phyloP scores from a whole-genome alignment of 2,329 filamentous ascomycete genomes.

The Hymenoscyphus scutula region DNA sequence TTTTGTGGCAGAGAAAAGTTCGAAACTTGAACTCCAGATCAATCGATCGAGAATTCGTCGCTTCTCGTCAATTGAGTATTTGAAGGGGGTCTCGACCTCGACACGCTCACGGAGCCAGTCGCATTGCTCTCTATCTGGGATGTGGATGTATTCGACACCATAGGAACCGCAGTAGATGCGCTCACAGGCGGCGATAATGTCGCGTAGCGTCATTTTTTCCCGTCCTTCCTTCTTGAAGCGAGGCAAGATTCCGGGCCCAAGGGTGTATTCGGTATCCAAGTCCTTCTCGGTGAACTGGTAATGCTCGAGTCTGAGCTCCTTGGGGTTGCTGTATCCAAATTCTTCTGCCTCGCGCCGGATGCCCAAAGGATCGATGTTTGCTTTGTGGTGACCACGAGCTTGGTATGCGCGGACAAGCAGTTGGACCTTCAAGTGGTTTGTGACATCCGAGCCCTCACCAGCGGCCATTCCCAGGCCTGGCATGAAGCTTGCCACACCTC shows the following conservation, averaged over 20 bases:
- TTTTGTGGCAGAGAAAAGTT: conserved; percentile 91
- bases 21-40: conserved; percentile 98
- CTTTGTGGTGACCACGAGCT: conserved; percentile 96
- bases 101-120: conserved; percentile 96
- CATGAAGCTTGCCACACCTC: conserved; percentile 71
- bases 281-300: conserved; percentile 96
- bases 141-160: conserved; percentile 98
- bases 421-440: conserved; percentile 97
- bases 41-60: conserved; percentile 93
- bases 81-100: conserved; percentile 91
- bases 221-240: conserved; percentile 85
- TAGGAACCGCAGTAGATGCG: conserved; percentile 97
- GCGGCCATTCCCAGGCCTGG: conserved; percentile 65
- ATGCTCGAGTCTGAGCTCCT: conserved; percentile 88
- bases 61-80: conserved; percentile 98
- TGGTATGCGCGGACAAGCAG: conserved; percentile 96
- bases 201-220: conserved; percentile 94
- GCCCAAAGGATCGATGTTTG: conserved; percentile 91
- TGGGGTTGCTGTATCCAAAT: conserved; percentile 83
- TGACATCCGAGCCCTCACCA: conserved; percentile 75
- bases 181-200: conserved; percentile 92
- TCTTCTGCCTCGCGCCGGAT: conserved; percentile 83
- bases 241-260: conserved; percentile 92
- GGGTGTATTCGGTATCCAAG: conserved; percentile 83
- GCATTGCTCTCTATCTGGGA: conserved; percentile 94